Evolutionary conservation across 2,329 filamentous ascomycete genomes (phyloP), one percentile per base, ranked within the genome.

Genomic region (Herpomyces periplanetae): DNA sequence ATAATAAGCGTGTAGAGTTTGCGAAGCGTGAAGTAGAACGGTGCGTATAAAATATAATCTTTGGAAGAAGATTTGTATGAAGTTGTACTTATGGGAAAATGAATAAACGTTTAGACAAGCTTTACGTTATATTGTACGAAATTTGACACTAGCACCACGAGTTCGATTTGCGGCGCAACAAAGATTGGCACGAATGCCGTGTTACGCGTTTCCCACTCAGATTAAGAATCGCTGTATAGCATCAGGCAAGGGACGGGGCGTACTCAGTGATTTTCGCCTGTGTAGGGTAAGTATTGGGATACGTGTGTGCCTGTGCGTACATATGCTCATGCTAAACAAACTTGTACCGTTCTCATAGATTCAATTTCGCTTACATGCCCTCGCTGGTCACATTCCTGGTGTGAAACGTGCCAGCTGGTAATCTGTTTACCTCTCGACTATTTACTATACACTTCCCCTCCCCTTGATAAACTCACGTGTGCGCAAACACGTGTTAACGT

Each of bases 331-430:
- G 10, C 14, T n/a, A n/a, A 15, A n/a, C 14, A 7, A 7, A n/a
- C 14, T 15, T 17, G 17, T 10, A 12, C 24, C 21, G 20, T 20
- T 17, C 17, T 9, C 28, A 10, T 32, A 91, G 75, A 96, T 52
- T 40, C 69, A 75, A 44, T 96, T 96, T 45, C 56, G 80, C 37
- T 46, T 80, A 42, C 61, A 87, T 38, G 80, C 80, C 8, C 43
- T 88, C 26, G 60, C 52, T 13, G 80, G 80, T 19, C 56, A 68
- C 25, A 37, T 96, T 20, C 75, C 80, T 0, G 80, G 80, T 31
- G 80, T 96, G 21, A 69, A 61, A 50, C 85, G 85, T 47, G 80
- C 80, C 19, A 84, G 66, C 41, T 96, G 80, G 80, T 96, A 66
- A 21, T 7, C 14, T n/a, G n/a, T n/a, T n/a, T n/a, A n/a, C n/a